These are phyloP conservation scores for Neofusicoccum cordaticola DNA, from an alignment of 2,329 filamentous ascomycete genomes.

Conservation along the genomic window DNA sequence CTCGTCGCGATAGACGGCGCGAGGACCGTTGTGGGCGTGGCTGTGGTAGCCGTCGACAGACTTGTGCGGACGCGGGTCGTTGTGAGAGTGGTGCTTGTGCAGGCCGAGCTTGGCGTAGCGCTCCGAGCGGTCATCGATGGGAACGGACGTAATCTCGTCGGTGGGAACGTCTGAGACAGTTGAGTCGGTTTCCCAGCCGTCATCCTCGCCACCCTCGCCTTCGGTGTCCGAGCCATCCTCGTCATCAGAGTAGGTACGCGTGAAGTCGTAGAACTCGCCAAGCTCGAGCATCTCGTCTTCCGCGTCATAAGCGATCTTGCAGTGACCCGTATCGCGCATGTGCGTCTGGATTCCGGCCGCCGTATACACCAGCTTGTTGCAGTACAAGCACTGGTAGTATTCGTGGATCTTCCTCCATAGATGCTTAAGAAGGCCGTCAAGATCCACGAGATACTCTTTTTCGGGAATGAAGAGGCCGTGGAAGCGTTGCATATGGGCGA, in stretches of 20 bases:
- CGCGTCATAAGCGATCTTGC: constrained; percentile 88
- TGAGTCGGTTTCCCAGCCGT: constrained; percentile 94
- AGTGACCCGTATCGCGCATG: constrained; percentile 96
- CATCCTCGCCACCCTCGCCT: constrained; percentile 58
- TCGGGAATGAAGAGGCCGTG: constrained; percentile 98
- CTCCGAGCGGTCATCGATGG: constrained; percentile 68
- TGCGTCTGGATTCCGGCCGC: constrained; percentile 84
- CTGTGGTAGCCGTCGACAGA: constrained; percentile 78
- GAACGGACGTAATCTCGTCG: constrained; percentile 75
- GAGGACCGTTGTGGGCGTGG: constrained; percentile 69
- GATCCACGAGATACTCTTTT: constrained; percentile 74
- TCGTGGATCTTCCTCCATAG: constrained; percentile 78
- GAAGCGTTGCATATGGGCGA: constrained; percentile 84
- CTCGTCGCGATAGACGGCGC: constrained; percentile 84
- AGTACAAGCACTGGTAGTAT: constrained; percentile 81
- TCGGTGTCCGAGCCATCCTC: constrained; percentile 57
- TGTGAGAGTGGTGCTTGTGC: constrained; percentile 72
- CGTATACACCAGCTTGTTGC: constrained; percentile 77
- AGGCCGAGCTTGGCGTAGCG: constrained; percentile 70
- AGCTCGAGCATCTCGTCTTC: constrained; percentile 91
- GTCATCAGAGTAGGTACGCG: constrained; percentile 86
- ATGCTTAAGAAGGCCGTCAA: constrained; percentile 76
- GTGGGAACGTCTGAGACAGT: constrained; percentile 83
- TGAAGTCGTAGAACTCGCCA: constrained; percentile 96
- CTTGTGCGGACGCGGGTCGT: constrained; percentile 69